Evolutionary conservation across 2,329 filamentous ascomycete genomes (phyloP).

Genomic region (Pyrenochaeta sp.): DNA sequence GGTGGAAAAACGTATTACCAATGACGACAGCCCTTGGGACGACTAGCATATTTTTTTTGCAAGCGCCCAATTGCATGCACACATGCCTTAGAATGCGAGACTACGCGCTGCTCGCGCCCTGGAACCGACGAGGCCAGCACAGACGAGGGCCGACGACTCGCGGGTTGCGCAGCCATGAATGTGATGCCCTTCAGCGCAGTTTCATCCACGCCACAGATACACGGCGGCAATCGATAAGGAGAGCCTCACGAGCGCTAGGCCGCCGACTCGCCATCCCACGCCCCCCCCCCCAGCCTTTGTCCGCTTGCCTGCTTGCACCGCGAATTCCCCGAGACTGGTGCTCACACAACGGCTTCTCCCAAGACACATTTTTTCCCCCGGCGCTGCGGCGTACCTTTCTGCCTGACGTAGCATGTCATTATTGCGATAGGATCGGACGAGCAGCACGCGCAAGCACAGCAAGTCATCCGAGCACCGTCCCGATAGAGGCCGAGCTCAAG

Average conservation of each 20-base stretch:
- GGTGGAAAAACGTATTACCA: constrained; percentile 20
- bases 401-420: constrained; percentile 18
- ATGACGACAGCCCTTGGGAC: constrained; percentile 23
- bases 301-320: constrained; percentile 8
- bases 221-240: constrained; percentile 31
- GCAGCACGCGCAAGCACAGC: constrained; percentile 20
- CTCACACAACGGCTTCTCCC: too few species aligned
- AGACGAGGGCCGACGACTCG: too few species aligned
- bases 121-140: too few species aligned
- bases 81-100: constrained; percentile 20
- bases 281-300: background rate
- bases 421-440: constrained; percentile 14
- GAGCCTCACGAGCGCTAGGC: constrained; percentile 23
- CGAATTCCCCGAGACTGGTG: too few species aligned
- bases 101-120: constrained; percentile 24
- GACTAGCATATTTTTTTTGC: constrained; percentile 26
- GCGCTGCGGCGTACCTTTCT: constrained; percentile 5
- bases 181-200: constrained; percentile 9
- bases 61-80: constrained; percentile 27
- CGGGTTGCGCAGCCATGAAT: constrained; percentile 12
- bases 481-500: constrained; percentile 26
- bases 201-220: constrained; percentile 19
- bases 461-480: constrained; percentile 31
- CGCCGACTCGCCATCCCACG: background rate
- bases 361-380: background rate